These are phyloP conservation scores for Eucalyptus dawsonii DNA, from an alignment of 345 rosid genomes.

Conservation along the genomic window DNA sequence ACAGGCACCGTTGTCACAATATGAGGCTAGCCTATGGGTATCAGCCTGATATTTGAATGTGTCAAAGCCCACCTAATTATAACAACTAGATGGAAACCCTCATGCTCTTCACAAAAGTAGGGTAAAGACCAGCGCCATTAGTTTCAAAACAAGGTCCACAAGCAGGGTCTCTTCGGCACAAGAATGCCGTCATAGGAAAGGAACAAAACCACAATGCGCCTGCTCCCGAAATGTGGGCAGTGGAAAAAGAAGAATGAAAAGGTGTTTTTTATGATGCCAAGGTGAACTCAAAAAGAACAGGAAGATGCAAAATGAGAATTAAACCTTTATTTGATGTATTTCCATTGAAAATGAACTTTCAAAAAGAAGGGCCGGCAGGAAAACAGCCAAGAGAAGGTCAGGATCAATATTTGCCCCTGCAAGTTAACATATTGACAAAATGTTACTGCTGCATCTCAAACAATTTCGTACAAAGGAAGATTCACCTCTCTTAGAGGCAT, in stretches of 20 bases:
- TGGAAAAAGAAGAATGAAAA: not conserved
- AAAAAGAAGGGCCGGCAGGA: constrained; percentile 94
- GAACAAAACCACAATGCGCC: not conserved
- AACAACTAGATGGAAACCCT: not conserved
- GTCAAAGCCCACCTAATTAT: not conserved
- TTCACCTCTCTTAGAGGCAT: not conserved
- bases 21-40: not conserved
- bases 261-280: not conserved
- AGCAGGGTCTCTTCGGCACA: not conserved
- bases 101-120: not conserved
- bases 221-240: not conserved
- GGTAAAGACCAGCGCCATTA: not conserved
- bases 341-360: constrained; percentile 97
- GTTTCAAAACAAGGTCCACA: not conserved
- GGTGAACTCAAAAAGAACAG: not conserved
- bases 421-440: not conserved
- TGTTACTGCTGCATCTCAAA: not conserved
- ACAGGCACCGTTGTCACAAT: not conserved
- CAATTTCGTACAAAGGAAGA: not conserved
- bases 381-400: constrained; percentile 78
- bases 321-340: constrained; percentile 91
- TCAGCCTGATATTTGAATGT: not conserved
- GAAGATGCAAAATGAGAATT: not conserved
- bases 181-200: not conserved
- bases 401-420: constrained; percentile 86